Evolutionary conservation across 805 yeast genomes (phyloP).

Genomic region (Wickerhamiella shivajii): DNA sequence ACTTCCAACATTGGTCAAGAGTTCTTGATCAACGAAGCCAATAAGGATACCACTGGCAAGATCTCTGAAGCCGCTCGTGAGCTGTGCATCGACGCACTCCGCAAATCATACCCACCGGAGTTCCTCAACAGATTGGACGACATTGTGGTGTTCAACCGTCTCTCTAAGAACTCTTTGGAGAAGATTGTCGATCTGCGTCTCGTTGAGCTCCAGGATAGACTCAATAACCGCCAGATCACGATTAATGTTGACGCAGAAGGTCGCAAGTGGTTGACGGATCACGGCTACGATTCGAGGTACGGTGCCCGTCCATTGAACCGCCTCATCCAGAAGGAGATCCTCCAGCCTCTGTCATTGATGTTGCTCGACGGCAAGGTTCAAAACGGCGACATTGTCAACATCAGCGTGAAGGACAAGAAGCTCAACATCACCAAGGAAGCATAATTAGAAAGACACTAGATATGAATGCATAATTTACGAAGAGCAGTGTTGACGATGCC

Average conservation of each 20-base stretch:
- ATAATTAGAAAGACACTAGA: too few relatives aligned
- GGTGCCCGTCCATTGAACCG: constrained; percentile 97
- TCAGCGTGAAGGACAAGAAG: constrained; percentile 33
- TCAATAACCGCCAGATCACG: constrained; percentile 61
- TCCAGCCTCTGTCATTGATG: constrained; percentile 75
- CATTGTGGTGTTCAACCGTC: constrained; percentile 79
- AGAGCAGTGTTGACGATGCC: too few relatives aligned
- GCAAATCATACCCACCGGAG: constrained; percentile 75
- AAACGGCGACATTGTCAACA: constrained; percentile 39
- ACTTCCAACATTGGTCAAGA: constrained; percentile 96
- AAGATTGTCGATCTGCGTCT: constrained; percentile 77
- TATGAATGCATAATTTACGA: too few relatives aligned
- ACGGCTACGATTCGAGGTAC: constrained; percentile 82
- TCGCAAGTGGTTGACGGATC: constrained; percentile 61
- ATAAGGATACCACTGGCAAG: constrained; percentile 36
- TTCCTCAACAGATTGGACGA: constrained; percentile 91
- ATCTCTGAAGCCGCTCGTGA: constrained; percentile 40
- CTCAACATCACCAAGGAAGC: constrained; percentile 19
- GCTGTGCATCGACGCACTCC: constrained; percentile 54
- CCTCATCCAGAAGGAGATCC: constrained; percentile 63
- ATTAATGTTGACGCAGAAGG: constrained; percentile 45
- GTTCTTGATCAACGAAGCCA: constrained; percentile 47
- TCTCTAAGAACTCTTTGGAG: constrained; percentile 60
- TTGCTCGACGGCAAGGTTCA: constrained; percentile 68
- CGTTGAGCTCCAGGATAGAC: constrained; percentile 62